Percentiles rank a stretch among this genome's conserved stretches.
These are phyloP conservation scores for Akanthomyces uredinophilus DNA, from an alignment of 2,329 filamentous ascomycete species.

Conservation along the genomic window DNA sequence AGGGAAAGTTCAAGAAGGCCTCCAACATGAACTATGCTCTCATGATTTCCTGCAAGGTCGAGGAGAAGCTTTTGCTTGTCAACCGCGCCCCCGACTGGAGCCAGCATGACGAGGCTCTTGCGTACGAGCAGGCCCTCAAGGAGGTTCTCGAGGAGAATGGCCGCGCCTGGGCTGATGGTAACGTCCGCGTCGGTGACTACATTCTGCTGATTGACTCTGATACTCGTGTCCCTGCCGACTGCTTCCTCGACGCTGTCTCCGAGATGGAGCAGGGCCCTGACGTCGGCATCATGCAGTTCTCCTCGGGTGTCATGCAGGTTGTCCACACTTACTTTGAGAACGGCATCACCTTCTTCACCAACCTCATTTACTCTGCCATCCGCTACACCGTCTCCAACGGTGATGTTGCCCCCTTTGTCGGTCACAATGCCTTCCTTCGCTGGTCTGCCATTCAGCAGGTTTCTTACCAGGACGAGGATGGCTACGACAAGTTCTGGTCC, in stretches of 20 bases:
- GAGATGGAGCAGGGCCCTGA: slow-evolving; percentile 68
- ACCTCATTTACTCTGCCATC: slow-evolving; percentile 71
- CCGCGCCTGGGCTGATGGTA: slow-evolving; percentile 51
- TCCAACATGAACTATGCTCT: slow-evolving; percentile 73
- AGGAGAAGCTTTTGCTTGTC: slow-evolving; percentile 59
- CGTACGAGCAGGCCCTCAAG: slow-evolving; percentile 58
- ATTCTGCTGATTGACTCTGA: slow-evolving; percentile 67
- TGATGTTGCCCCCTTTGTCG: slow-evolving; percentile 70
- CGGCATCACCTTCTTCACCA: slow-evolving; percentile 70
- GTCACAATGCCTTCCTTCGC: slow-evolving; percentile 70
- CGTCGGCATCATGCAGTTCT: slow-evolving; percentile 67
- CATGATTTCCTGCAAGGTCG: slow-evolving; percentile 48
- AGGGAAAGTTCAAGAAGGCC: slow-evolving; percentile 67
- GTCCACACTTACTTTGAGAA: slow-evolving; percentile 69
- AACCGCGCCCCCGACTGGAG: slow-evolving; percentile 58
- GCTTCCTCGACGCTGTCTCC: slow-evolving; percentile 60
- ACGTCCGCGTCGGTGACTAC: slow-evolving; percentile 57
- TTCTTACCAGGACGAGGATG: slow-evolving; percentile 44
- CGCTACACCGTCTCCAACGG: slow-evolving; percentile 65
- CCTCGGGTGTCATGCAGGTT: slow-evolving; percentile 73
- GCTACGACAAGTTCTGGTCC: slow-evolving; percentile 62
- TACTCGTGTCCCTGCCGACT: slow-evolving; percentile 63
- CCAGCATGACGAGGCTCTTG: slow-evolving; percentile 30
- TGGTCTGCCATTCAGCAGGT: slow-evolving; percentile 49
- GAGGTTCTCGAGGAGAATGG: slow-evolving; percentile 43